These are phyloP conservation scores for Pyricularia pennisetigena DNA, from an alignment of 2,329 filamentous ascomycete genomes.

Conservation along the genomic window DNA sequence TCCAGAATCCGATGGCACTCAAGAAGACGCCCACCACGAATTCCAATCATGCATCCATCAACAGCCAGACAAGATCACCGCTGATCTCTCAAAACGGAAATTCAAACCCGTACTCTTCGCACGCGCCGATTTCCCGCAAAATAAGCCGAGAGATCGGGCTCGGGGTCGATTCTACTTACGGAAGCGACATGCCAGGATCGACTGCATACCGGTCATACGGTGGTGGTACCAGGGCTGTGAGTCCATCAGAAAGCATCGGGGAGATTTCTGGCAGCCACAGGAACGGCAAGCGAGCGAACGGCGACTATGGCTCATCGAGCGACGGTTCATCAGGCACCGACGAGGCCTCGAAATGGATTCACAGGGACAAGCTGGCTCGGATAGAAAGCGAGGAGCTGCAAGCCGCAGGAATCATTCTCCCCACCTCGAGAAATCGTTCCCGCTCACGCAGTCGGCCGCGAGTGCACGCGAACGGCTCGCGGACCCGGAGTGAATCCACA, in stretches of 20 bases:
- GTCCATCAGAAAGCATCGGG: background rate
- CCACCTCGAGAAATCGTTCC: conserved; percentile 21
- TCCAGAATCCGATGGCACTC: conserved; percentile 9
- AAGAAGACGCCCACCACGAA: conserved; percentile 8
- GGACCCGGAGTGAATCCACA: background rate
- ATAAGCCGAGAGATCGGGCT: background rate
- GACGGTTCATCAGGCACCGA: conserved; percentile 15
- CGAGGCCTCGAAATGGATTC: conserved; percentile 70
- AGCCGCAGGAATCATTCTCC: conserved; percentile 60
- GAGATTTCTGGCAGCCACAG: background rate
- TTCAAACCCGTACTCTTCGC: background rate
- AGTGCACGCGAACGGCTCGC: conserved; percentile 2
- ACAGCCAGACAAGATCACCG: conserved; percentile 10
- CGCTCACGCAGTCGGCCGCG: conserved; percentile 32
- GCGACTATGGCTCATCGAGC: background rate
- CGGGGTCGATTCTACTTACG: background rate
- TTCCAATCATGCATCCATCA: conserved; percentile 4
- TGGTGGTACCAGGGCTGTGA: background rate
- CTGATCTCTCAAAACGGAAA: conserved; percentile 9
- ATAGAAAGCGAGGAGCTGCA: conserved; percentile 76
- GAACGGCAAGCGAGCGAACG: conserved; percentile 9
- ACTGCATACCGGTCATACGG: conserved; percentile 6
- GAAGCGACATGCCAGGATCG: conserved; percentile 7
- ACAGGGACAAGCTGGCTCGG: conserved; percentile 71
- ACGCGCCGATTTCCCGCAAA: background rate